Conservation (phyloP, 2,329 filamentous ascomycete species). For the Didymella lethalis region DNA sequence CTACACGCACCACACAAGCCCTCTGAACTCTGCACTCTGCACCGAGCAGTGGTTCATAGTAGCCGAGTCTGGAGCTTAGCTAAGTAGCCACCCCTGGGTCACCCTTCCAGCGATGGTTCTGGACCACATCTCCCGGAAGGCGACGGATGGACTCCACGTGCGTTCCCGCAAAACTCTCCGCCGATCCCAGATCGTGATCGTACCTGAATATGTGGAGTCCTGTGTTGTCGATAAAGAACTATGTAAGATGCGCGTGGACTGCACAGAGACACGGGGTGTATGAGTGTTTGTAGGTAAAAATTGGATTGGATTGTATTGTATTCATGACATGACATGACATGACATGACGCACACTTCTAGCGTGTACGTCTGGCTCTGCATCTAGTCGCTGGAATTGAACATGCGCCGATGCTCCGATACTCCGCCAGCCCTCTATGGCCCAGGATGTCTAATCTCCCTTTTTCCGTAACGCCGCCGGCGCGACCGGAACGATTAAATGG, state of each 20-base stretch:
- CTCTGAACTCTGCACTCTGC: too few species aligned
- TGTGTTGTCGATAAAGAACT: too few species aligned
- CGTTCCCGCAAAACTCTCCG: neutral
- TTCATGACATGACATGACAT: neutral
- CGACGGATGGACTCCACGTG: constrained; percentile 5
- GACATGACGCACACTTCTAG: neutral
- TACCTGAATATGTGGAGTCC: neutral
- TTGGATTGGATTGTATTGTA: neutral
- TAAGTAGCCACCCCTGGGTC: too few species aligned
- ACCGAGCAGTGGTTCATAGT: too few species aligned
- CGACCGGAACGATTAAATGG: constrained; percentile 11
- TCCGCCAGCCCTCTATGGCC: neutral
- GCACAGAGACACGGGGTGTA: too few species aligned
- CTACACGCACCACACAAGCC: neutral
- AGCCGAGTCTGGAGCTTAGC: too few species aligned
- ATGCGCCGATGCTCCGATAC: neutral
- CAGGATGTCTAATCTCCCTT: constrained; percentile 7
- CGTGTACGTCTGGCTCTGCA: constrained; percentile 1
- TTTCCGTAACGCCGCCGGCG: neutral
- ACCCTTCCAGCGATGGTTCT: neutral
- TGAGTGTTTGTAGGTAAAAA: too few species aligned
- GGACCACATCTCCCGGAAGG: constrained; percentile 1
- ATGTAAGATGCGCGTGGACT: too few species aligned
- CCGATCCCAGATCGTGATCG: neutral
- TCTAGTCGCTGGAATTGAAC: neutral